Evolutionary conservation across 176 grass and related monocot species (phyloP).

Genomic region (Musa itinerans): DNA sequence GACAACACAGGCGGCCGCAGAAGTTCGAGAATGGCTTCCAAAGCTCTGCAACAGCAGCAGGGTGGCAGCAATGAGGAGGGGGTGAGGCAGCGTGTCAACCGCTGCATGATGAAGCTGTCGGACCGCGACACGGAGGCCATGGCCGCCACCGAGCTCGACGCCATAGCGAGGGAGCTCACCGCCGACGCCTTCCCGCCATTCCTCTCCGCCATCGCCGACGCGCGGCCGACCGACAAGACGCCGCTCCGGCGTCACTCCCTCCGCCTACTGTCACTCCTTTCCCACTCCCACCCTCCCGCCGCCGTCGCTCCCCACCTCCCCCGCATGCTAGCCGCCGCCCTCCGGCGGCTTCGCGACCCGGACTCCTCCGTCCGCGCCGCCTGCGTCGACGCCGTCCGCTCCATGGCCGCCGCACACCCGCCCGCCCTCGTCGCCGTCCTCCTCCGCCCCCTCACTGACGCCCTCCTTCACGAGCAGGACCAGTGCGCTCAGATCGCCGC

Average conservation of each 20-base stretch:
- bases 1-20: background rate
- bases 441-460: constrained; percentile 43
- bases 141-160: constrained; percentile 74
- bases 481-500: constrained; percentile 67
- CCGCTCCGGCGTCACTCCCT: constrained; percentile 86
- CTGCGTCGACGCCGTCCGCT: constrained; percentile 69
- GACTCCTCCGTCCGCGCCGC: constrained; percentile 91
- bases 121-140: constrained; percentile 98
- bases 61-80: background rate
- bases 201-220: constrained; percentile 71
- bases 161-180: constrained; percentile 54
- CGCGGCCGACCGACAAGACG: constrained; percentile 60
- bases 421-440: constrained; percentile 12
- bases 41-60: background rate
- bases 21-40: constrained; percentile 1
- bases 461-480: constrained; percentile 90
- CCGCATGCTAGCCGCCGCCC: constrained; percentile 50
- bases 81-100: constrained; percentile 85
- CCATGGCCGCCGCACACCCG: constrained; percentile 27
- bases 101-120: constrained; percentile 59
- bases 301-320: constrained; percentile 68
- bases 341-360: constrained; percentile 70
- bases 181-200: constrained; percentile 45
- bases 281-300: constrained; percentile 33
- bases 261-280: constrained; percentile 61